These are phyloP conservation scores for Aulographum hederae DNA, from an alignment of 2,329 filamentous ascomycete genomes.

Conservation along the genomic window DNA sequence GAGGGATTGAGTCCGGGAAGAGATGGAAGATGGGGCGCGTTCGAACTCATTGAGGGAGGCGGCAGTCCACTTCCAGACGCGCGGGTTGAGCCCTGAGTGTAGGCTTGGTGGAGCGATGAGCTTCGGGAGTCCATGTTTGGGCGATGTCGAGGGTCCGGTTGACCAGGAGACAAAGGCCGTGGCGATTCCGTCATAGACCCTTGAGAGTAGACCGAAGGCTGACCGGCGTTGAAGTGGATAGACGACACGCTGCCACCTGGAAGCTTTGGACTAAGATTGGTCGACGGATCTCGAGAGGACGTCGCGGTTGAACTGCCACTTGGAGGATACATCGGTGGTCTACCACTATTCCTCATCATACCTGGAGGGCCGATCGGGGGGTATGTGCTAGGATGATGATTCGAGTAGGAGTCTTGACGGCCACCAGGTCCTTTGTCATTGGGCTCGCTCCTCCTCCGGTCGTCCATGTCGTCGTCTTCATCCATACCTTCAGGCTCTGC, in stretches of 20 bases:
- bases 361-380: constrained; percentile 40
- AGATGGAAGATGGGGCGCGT: constrained; percentile 13
- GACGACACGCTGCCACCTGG: constrained; percentile 17
- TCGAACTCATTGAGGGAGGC: constrained; percentile 34
- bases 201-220: constrained; percentile 48
- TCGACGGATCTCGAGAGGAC: constrained; percentile 11
- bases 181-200: constrained; percentile 68
- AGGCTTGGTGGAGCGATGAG: constrained; percentile 16
- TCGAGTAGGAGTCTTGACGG: constrained; percentile 29
- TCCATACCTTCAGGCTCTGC: constrained; percentile 21
- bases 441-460: constrained; percentile 50
- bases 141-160: constrained; percentile 6
- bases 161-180: constrained; percentile 59
- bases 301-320: constrained; percentile 6
- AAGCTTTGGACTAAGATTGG: constrained; percentile 16
- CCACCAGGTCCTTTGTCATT: constrained; percentile 37
- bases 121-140: constrained; percentile 15
- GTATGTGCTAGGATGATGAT: constrained; percentile 57
- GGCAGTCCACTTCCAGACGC: constrained; percentile 48
- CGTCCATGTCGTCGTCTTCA: constrained; percentile 42
- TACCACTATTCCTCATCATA: constrained; percentile 10
- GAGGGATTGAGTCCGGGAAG: constrained; percentile 19
- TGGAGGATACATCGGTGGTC: constrained; percentile 1
- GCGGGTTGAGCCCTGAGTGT: constrained; percentile 42
- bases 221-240: constrained; percentile 15